A percentile compares a stretch with the other conserved stretches of the same genome.
Conservation (phyloP, 148 eudicot genomes). For the Silene conica region DNA sequence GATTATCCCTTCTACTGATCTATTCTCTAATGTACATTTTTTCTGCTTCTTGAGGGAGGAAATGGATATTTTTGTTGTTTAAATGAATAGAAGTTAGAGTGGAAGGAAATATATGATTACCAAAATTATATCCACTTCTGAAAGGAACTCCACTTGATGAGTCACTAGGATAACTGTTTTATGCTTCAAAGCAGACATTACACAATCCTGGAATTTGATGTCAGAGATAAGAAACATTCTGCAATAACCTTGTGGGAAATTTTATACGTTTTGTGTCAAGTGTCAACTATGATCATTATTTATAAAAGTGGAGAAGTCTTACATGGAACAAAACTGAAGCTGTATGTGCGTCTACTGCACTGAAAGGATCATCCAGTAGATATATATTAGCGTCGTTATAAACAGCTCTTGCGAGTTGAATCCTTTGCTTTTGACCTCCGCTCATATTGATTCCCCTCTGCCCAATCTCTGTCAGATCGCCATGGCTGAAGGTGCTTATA, state of each 20-base stretch:
- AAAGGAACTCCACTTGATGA: slow-evolving; percentile 28
- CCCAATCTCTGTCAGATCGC: slow-evolving; percentile 55
- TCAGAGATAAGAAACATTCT: not conserved
- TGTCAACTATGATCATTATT: not conserved
- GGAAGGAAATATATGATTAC: slow-evolving; percentile 13
- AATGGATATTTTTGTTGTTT: too few species aligned
- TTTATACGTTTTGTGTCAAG: not conserved
- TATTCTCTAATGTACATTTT: too few species aligned
- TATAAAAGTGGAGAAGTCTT: not conserved
- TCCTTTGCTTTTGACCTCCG: slow-evolving; percentile 59
- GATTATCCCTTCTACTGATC: too few species aligned
- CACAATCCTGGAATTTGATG: slow-evolving; percentile 41
- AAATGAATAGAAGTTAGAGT: too few species aligned
- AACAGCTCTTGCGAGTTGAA: slow-evolving; percentile 60
- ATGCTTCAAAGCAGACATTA: slow-evolving; percentile 48
- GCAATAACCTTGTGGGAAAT: not conserved
- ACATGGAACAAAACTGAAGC: slow-evolving; percentile 51
- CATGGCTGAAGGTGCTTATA: slow-evolving; percentile 45
- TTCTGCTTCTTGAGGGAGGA: too few species aligned
- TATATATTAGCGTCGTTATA: slow-evolving; percentile 58
- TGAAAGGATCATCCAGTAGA: slow-evolving; percentile 67
- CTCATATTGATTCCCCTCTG: slow-evolving; percentile 69
- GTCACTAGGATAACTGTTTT: slow-evolving; percentile 64
- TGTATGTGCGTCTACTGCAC: slow-evolving; percentile 70
- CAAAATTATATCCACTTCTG: slow-evolving; percentile 40